These are phyloP conservation scores for Neophaeococcomyces aloes DNA, from an alignment of 2,329 filamentous ascomycete genomes.

Conservation along the genomic window DNA sequence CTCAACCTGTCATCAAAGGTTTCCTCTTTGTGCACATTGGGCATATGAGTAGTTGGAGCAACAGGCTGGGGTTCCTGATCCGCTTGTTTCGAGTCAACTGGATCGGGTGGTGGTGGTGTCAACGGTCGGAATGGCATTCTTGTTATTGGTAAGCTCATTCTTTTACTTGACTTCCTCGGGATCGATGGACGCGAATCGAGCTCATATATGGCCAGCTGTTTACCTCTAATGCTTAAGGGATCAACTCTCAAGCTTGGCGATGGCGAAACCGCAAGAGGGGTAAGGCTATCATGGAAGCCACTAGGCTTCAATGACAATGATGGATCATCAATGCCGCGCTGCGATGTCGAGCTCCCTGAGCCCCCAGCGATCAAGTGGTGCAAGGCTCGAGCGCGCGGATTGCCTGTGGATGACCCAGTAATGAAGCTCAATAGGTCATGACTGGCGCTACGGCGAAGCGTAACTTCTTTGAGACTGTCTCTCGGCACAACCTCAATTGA, in stretches of 20 bases:
- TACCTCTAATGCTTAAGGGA: constrained; percentile 9
- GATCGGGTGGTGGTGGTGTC: constrained; percentile 1
- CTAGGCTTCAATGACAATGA: neutral
- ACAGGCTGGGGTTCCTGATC: neutral
- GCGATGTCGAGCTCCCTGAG: constrained; percentile 13
- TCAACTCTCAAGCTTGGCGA: constrained; percentile 15
- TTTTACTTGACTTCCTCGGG: constrained; percentile 23
- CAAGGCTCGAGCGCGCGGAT: constrained; percentile 13
- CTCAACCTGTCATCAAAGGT: constrained; percentile 71
- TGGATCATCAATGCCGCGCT: constrained; percentile 20
- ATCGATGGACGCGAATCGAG: constrained; percentile 9
- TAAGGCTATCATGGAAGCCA: constrained; percentile 3
- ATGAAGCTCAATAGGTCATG: constrained; percentile 15
- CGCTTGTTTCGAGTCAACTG: neutral
- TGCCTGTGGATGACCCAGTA: constrained; percentile 12
- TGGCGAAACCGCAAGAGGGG: constrained; percentile 12
- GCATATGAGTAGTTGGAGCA: neutral
- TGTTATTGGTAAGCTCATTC: constrained; percentile 14
- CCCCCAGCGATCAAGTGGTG: constrained; percentile 20
- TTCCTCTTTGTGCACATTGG: constrained; percentile 23
- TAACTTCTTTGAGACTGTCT: constrained; percentile 17
- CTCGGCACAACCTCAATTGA: constrained; percentile 23
- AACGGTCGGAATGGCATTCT: constrained; percentile 8
- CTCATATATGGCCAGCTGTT: neutral
- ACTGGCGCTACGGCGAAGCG: constrained; percentile 15